Percentiles rank a stretch among this genome's conserved stretches.
Evolutionary conservation across 257 asterid genomes (phyloP).

Genomic region (Solanum medicagineum): DNA sequence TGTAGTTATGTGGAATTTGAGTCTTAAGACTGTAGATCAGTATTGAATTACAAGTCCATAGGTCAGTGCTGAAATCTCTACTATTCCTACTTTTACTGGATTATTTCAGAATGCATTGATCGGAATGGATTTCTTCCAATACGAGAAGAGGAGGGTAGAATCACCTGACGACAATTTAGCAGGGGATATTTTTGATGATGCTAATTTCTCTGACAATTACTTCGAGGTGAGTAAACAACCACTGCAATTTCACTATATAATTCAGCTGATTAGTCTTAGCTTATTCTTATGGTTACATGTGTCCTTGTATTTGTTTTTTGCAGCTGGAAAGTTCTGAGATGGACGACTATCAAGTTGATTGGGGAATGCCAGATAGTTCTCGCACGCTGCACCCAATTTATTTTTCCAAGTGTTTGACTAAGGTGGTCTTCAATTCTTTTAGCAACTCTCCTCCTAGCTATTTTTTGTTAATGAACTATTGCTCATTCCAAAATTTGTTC

Average conservation of each 20-base stretch:
- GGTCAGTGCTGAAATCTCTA: not conserved
- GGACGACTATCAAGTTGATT: conserved; percentile 23
- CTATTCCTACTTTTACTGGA: conserved; percentile 2
- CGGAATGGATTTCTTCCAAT: conserved; percentile 60
- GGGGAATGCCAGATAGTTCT: conserved; percentile 52
- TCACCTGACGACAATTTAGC: conserved; percentile 26
- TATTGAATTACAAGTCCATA: not conserved
- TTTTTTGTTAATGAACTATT: not conserved
- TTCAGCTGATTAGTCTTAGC: not conserved
- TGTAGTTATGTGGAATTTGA: not conserved
- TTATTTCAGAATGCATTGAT: conserved; percentile 49
- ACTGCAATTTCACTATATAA: not conserved
- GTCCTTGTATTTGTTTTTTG: not conserved
- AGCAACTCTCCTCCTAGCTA: not conserved
- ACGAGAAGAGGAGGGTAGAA: conserved; percentile 43
- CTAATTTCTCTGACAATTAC: conserved; percentile 27
- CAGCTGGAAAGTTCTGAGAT: conserved; percentile 44
- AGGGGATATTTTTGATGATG: conserved; percentile 31
- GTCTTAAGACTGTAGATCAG: not conserved
- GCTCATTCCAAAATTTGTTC: not conserved
- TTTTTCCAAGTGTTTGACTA: conserved; percentile 67
- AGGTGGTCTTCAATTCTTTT: conserved; percentile 28
- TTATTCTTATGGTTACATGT: not conserved
- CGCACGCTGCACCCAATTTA: conserved; percentile 55
- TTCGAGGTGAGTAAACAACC: conserved; percentile 33